These are phyloP conservation scores for Metarhizium rileyi DNA, from an alignment of 2,329 filamentous ascomycete genomes.

Conservation along the genomic window DNA sequence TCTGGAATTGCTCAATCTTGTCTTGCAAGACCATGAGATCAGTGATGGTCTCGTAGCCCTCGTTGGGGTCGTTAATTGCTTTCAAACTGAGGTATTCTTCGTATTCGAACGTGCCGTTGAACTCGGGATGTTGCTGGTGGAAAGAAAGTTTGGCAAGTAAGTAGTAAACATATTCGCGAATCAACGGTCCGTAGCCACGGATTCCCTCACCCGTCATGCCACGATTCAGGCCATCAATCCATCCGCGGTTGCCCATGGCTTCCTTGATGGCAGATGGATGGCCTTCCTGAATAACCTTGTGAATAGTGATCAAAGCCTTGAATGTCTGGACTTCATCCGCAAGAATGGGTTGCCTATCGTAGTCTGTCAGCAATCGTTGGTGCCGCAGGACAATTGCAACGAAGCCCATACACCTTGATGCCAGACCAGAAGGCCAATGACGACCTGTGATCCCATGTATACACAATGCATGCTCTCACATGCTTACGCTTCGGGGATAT, in stretches of 20 bases:
- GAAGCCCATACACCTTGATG: constrained; percentile 79
- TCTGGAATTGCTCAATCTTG: constrained; percentile 97
- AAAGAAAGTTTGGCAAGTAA: constrained; percentile 92
- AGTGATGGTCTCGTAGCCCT: constrained; percentile 92
- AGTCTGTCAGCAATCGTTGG: constrained; percentile 5
- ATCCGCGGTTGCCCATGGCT: constrained; percentile 76
- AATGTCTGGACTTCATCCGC: constrained; percentile 98
- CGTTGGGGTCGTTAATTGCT: constrained; percentile 96
- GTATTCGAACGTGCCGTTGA: constrained; percentile 98
- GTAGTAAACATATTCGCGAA: constrained; percentile 95
- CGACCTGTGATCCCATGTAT: constrained; percentile 98
- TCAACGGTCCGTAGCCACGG: constrained; percentile 83
- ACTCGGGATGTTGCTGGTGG: constrained; percentile 92
- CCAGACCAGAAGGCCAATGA: constrained; percentile 93
- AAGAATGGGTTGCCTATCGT: constrained; percentile 77
- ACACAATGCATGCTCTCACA: constrained; percentile 95
- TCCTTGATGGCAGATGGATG: constrained; percentile 82
- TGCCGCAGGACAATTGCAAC: not conserved
- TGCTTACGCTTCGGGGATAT: constrained; percentile 73
- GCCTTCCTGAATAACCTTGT: constrained; percentile 95
- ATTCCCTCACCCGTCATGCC: constrained; percentile 76
- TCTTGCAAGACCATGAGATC: constrained; percentile 96
- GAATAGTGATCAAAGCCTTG: constrained; percentile 93
- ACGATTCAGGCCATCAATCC: constrained; percentile 86
- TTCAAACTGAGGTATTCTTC: constrained; percentile 98